These are phyloP conservation scores for Musa acuminata DNA, from an alignment of 176 grass and related monocot species.

Conservation along the genomic window DNA sequence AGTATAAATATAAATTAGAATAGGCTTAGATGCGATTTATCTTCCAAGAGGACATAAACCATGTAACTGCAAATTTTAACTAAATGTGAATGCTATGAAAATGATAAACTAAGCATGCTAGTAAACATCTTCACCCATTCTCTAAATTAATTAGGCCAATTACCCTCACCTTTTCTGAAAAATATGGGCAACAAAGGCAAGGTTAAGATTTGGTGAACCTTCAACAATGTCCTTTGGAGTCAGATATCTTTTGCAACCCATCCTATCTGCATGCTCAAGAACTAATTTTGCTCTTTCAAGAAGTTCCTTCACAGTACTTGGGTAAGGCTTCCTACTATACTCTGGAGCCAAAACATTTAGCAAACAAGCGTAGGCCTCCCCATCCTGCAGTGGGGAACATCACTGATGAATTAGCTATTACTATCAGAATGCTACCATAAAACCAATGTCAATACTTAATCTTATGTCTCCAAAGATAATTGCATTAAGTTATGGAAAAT, in stretches of 20 bases:
- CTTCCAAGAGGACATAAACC: no score
- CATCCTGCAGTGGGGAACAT: slow-evolving; percentile 41
- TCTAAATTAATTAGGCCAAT: background rate
- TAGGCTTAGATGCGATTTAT: no score
- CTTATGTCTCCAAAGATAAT: background rate
- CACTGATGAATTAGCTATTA: background rate
- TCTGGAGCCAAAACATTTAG: slow-evolving; percentile 87
- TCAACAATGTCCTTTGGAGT: slow-evolving; percentile 90
- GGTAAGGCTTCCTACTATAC: slow-evolving; percentile 50
- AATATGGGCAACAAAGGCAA: slow-evolving; percentile 96
- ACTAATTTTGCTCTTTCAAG: slow-evolving; percentile 83
- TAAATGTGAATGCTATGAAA: background rate
- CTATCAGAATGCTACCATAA: background rate
- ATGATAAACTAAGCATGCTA: background rate
- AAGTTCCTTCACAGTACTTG: slow-evolving; percentile 72
- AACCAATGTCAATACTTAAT: background rate
- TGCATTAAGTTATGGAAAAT: background rate
- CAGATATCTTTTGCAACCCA: slow-evolving; percentile 95
- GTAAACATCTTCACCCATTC: no score
- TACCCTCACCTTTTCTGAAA: slow-evolving; percentile 83
- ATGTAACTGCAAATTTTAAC: no score
- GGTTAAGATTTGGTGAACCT: slow-evolving; percentile 91
- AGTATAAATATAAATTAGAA: no score
- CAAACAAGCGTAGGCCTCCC: slow-evolving; percentile 80
- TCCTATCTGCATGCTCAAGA: slow-evolving; percentile 93